Percentiles rank a stretch among this genome's conserved stretches.
phyloP scores from a whole-genome alignment of 768 basidiomycete species.

The Boletus subparvulus region DNA sequence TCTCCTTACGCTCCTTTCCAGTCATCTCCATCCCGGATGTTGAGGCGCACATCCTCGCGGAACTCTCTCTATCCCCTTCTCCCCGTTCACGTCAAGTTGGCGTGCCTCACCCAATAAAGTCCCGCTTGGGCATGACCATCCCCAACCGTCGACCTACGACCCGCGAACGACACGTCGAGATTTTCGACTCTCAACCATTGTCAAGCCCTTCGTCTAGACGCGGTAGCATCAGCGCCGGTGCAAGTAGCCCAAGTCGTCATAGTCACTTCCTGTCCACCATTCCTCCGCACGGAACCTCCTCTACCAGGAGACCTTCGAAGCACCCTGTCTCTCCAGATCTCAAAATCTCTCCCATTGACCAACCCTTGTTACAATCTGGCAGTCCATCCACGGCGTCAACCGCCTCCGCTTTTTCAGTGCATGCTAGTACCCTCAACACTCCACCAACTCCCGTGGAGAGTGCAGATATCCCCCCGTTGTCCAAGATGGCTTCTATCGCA shows the following conservation, averaged over 20 bases:
- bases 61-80: conserved; percentile 64
- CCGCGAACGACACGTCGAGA: conserved; percentile 68
- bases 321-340: conserved; percentile 3
- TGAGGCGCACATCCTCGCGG: conserved; percentile 67
- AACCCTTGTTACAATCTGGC: conserved; percentile 31
- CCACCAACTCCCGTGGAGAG: conserved; percentile 52
- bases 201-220: conserved; percentile 48
- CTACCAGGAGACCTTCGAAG: conserved; percentile 28
- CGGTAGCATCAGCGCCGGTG: conserved; percentile 32
- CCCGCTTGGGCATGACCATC: conserved; percentile 60
- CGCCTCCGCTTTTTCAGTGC: conserved; percentile 50
- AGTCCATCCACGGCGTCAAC: conserved; percentile 33
- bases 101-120: conserved; percentile 68
- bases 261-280: conserved; percentile 13
- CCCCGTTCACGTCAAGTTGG: conserved; percentile 81
- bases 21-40: conserved; percentile 84
- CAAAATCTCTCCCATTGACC: conserved; percentile 2
- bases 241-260: conserved; percentile 22
- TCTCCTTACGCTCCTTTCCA: conserved; percentile 30
- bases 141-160: conserved; percentile 48
- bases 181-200: conserved; percentile 80
- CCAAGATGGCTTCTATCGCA: conserved; percentile 28
- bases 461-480: conserved; percentile 40
- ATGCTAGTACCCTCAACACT: conserved; percentile 43
- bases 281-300: conserved; percentile 6